Conservation (phyloP, 345 rosid genomes). For the Acer yangbiense region DNA sequence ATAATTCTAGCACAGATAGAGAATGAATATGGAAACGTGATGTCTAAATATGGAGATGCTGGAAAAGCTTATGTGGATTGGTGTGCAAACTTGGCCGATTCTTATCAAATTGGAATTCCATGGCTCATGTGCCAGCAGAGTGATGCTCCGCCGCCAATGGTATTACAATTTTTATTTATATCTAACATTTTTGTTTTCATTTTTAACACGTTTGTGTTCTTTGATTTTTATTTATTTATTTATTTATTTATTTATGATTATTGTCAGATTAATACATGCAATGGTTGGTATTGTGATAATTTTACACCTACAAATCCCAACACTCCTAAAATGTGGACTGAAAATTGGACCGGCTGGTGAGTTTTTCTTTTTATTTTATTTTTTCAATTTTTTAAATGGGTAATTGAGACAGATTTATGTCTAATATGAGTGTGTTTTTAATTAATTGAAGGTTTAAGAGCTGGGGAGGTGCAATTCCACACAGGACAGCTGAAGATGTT, state of each 20-base stretch:
- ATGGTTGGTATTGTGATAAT: slow-evolving; percentile 51
- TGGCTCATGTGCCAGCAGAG: slow-evolving; percentile 84
- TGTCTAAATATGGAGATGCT: slow-evolving; percentile 45
- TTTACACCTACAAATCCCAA: slow-evolving; percentile 36
- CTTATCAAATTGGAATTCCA: slow-evolving; percentile 65
- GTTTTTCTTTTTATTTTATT: background rate
- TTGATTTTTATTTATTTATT: background rate
- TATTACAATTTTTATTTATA: background rate
- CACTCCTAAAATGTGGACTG: slow-evolving; percentile 69
- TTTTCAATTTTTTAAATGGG: no score
- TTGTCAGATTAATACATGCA: slow-evolving; percentile 51
- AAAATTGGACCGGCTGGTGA: slow-evolving; percentile 76
- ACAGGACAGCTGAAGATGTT: slow-evolving; percentile 64
- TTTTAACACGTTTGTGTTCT: background rate
- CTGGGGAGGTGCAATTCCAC: slow-evolving; percentile 59
- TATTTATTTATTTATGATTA: background rate
- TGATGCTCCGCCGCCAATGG: slow-evolving; percentile 62
- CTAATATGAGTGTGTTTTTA: no score
- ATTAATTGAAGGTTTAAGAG: slow-evolving; percentile 44
- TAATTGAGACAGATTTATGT: no score
- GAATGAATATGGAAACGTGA: slow-evolving; percentile 74
- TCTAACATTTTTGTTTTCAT: background rate
- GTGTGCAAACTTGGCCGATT: slow-evolving; percentile 73
- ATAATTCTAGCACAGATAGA: slow-evolving; percentile 78
- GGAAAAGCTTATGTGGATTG: slow-evolving; percentile 66